phyloP scores from a whole-genome alignment of 371 early-diverging fungal species.

The Mucor piriformis region DNA sequence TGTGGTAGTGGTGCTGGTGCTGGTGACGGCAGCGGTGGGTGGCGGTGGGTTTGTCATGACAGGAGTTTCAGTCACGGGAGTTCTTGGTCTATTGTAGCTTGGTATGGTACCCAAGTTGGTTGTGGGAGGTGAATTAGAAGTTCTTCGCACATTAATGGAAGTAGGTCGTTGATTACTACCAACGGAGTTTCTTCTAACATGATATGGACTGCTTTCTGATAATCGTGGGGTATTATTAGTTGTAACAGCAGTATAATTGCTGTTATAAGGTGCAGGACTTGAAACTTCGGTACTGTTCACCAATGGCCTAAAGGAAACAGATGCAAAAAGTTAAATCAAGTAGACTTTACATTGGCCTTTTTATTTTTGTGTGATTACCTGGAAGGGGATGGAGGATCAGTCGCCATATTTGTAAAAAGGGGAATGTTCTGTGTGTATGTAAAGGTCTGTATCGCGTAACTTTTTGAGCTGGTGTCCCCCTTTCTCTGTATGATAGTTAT shows the following conservation, averaged over 20 bases:
- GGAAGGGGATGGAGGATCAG: conserved; percentile 13
- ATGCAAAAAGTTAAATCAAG: background rate
- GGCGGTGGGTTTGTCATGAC: background rate
- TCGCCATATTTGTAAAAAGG: conserved; percentile 15
- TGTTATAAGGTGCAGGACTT: conserved; percentile 3
- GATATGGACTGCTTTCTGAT: conserved; percentile 21
- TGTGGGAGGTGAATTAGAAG: background rate
- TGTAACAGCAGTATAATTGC: background rate
- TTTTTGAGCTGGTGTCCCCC: too few species aligned
- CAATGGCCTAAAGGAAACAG: background rate
- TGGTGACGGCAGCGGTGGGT: background rate
- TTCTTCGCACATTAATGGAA: background rate
- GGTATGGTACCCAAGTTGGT: conserved; percentile 5
- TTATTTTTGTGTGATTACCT: conserved; percentile 5
- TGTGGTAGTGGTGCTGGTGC: background rate
- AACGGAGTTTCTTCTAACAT: conserved; percentile 8
- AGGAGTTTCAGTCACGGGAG: background rate
- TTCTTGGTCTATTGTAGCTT: conserved; percentile 8
- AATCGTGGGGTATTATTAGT: conserved; percentile 10
- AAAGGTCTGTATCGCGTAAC: too few species aligned
- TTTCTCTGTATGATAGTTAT: too few species aligned
- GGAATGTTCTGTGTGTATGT: too few species aligned
- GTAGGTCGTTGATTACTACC: background rate
- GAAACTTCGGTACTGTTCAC: conserved; percentile 5
- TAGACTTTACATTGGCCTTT: background rate